phyloP scores from a whole-genome alignment of 768 basidiomycete species.

The Mycena maculata region DNA sequence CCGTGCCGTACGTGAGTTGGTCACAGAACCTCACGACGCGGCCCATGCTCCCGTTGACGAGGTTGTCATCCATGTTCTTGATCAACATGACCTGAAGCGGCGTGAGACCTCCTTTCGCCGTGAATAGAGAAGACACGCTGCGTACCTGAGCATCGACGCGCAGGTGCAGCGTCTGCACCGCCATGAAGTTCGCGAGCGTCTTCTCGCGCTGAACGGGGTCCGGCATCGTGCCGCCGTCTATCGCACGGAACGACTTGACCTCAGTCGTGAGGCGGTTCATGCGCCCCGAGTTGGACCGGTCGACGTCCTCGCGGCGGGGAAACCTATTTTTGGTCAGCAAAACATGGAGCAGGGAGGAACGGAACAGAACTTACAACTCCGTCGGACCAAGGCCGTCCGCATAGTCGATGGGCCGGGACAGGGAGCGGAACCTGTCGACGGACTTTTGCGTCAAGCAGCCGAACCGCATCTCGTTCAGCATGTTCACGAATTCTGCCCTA shows the following conservation, averaged over 20 bases:
- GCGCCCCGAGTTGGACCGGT: conserved; percentile 79
- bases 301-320: conserved; percentile 92
- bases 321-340: conserved; percentile 63
- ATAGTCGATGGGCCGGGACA: conserved; percentile 80
- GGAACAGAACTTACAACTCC: conserved; percentile 74
- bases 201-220: conserved; percentile 74
- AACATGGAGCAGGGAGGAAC: not conserved
- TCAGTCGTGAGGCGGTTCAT: conserved; percentile 71
- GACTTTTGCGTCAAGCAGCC: conserved; percentile 76
- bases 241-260: conserved; percentile 62
- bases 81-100: conserved; percentile 88
- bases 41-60: conserved; percentile 97
- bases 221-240: conserved; percentile 70
- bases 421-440: conserved; percentile 72
- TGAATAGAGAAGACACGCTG: not conserved
- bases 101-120: not conserved
- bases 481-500: conserved; percentile 84
- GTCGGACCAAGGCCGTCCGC: conserved; percentile 89
- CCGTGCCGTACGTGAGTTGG: conserved; percentile 58
- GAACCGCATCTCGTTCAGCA: conserved; percentile 99
- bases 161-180: conserved; percentile 73
- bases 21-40: conserved; percentile 81
- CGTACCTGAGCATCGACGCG: conserved; percentile 81
- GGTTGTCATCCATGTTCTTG: conserved; percentile 89
- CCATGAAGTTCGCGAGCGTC: conserved; percentile 92